Evolutionary conservation across 1,284 basidiomycete genomes (phyloP), one percentile per base, ranked within the genome.

Genomic region (Vanrija sp.): DNA sequence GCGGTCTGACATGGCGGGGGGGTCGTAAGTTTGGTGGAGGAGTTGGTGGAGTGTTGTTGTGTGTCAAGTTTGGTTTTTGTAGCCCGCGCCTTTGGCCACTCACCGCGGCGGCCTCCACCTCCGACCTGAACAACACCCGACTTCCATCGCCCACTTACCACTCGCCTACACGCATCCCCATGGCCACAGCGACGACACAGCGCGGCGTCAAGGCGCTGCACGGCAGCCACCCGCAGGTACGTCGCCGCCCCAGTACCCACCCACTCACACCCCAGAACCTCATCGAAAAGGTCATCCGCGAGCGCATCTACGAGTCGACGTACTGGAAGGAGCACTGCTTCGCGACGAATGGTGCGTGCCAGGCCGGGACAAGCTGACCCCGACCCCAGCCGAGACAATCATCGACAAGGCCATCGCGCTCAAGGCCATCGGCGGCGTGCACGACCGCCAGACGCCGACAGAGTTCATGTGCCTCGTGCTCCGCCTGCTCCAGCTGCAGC

Each of bases 261-360:
- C 25, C 49, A 6, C 42, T 31, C 51, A 16, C n/a, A 15, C n/a
- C 27, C 20, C 72, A 98, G 90, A 93, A 86, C 76, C 80, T 99
- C 71, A 88, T 99, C 45, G 96, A 98, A 80, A 96, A 93, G 51
- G 88, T 98, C 59, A 93, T 98, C 62, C 85, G 96, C 45, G 88
- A 87, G 66, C 85, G 96, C 54, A 97, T 99, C 59, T 98, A 97
- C 79, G 95, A 98, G 73, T 89, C 89, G 0, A 77, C 82, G 16
- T 99, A 85, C 76, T 99, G 96, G 96, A 98, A 97, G 76, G 92
- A 97, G 69, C 89, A 93, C 57, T 95, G 91, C 68, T 95, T 95
- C 71, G 91, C 91, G 19, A 78, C 95, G 44, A 93, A 88, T 57
- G 89, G 91, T 89, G 50, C 44, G 79, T 69, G 10, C n/a, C n/a